These are phyloP conservation scores for Pseudogymnoascus sp. DNA, from an alignment of 2,329 filamentous ascomycete genomes.

Conservation along the genomic window DNA sequence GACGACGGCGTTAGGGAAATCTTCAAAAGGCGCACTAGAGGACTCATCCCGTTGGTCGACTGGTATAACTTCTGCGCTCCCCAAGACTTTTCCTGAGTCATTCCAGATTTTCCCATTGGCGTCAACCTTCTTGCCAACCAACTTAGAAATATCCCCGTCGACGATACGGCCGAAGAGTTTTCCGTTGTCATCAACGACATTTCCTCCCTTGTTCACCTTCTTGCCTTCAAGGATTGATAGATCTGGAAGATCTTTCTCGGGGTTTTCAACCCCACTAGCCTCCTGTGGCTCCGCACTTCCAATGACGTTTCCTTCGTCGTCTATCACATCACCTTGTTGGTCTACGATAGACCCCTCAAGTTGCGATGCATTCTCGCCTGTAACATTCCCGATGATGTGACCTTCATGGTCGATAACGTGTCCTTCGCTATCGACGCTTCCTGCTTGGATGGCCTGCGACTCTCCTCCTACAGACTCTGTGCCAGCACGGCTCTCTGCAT, in stretches of 20 bases:
- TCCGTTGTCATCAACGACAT: conserved; percentile 45
- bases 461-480: conserved; percentile 18
- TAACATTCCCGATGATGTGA: conserved; percentile 43
- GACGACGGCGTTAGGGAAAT: conserved; percentile 46
- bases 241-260: conserved; percentile 28
- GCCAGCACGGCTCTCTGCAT: conserved; percentile 16
- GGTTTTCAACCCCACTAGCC: conserved; percentile 23
- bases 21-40: conserved; percentile 46
- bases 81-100: conserved; percentile 59
- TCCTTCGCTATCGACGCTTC: conserved; percentile 38
- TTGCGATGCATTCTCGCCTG: conserved; percentile 40
- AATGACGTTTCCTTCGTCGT: conserved; percentile 43
- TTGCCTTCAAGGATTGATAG: conserved; percentile 42
- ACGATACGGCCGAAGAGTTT: conserved; percentile 52
- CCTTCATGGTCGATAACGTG: conserved; percentile 47
- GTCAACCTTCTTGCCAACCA: conserved; percentile 56
- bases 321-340: conserved; percentile 46
- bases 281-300: conserved; percentile 28
- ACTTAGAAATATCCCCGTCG: conserved; percentile 54
- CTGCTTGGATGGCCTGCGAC: conserved; percentile 9
- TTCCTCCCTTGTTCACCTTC: conserved; percentile 51
- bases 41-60: conserved; percentile 41
- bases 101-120: conserved; percentile 63
- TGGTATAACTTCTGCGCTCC: conserved; percentile 56
- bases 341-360: conserved; percentile 39